Conservation (phyloP, 257 asterid genomes). For the Fraxinus cuspidata region DNA sequence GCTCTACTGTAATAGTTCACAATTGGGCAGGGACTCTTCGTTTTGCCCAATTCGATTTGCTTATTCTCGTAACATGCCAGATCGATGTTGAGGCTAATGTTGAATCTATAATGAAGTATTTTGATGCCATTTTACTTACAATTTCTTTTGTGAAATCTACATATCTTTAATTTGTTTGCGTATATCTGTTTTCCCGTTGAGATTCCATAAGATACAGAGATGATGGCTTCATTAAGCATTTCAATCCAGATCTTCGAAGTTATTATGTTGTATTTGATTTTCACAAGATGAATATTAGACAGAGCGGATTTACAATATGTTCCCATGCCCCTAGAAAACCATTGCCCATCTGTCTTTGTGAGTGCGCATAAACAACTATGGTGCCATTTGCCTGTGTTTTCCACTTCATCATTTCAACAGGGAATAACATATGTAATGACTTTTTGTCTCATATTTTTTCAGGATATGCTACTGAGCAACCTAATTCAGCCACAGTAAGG, state of each 20-base stretch:
- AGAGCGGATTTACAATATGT: conserved; percentile 24
- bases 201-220: not conserved
- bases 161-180: not conserved
- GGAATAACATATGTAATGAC: not conserved
- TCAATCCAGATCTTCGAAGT: conserved; percentile 1
- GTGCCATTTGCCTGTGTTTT: conserved; percentile 6
- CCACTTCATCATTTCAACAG: conserved; percentile 22
- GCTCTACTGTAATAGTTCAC: conserved; percentile 2
- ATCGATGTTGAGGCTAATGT: not conserved
- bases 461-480: conserved; percentile 65
- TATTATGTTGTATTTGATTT: not conserved
- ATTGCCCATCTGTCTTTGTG: conserved; percentile 2
- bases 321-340: not conserved
- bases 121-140: not conserved
- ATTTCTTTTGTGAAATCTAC: not conserved
- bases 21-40: conserved; percentile 23
- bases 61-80: not conserved
- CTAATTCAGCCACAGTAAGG: conserved; percentile 65
- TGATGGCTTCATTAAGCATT: not conserved
- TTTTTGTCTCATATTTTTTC: conserved; percentile 32
- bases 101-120: not conserved
- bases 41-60: not conserved
- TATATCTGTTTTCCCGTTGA: not conserved
- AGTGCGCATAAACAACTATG: conserved; percentile 1
- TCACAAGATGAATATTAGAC: conserved; percentile 13